These are phyloP conservation scores for Fusarium floridanum DNA, from an alignment of 2,329 filamentous ascomycete species.

Conservation along the genomic window DNA sequence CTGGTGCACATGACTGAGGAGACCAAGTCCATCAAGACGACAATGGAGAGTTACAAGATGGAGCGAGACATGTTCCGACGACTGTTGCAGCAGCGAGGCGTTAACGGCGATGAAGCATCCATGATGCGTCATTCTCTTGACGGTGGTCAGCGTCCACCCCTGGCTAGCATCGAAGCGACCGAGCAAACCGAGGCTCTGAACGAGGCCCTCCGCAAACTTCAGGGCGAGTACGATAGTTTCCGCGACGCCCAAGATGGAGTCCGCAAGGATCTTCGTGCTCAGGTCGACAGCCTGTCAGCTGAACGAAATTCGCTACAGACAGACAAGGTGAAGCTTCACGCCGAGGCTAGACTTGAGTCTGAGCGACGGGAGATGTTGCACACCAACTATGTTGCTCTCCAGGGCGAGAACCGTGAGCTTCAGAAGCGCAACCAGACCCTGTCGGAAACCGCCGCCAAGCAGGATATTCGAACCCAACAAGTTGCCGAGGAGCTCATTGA, in stretches of 20 bases:
- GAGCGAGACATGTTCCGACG: conserved; percentile 98
- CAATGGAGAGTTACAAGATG: conserved; percentile 92
- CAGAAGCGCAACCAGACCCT: conserved; percentile 84
- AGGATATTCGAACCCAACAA: conserved; percentile 91
- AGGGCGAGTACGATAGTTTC: conserved; percentile 90
- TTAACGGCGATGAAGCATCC: conserved; percentile 73
- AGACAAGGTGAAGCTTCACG: conserved; percentile 83
- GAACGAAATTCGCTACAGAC: conserved; percentile 87
- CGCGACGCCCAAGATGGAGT: conserved; percentile 87
- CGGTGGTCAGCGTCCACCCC: conserved; percentile 64
- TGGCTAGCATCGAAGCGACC: conserved; percentile 69
- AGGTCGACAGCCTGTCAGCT: conserved; percentile 82
- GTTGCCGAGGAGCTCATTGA: conserved; percentile 94
- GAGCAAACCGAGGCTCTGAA: conserved; percentile 74
- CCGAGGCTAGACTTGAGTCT: conserved; percentile 83
- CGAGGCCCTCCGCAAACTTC: conserved; percentile 86
- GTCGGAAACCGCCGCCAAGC: conserved; percentile 87
- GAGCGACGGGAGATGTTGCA: conserved; percentile 93
- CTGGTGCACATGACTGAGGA: conserved; percentile 85
- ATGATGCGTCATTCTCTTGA: conserved; percentile 80
- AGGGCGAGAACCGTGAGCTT: conserved; percentile 86
- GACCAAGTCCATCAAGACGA: conserved; percentile 82
- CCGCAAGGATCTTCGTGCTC: conserved; percentile 83
- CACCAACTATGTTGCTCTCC: conserved; percentile 85
- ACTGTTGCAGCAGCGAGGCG: conserved; percentile 81